Base-by-base conservation (phyloP, 2,329 filamentous ascomycete species). In the Exophiala lecanii-corni region DNA sequence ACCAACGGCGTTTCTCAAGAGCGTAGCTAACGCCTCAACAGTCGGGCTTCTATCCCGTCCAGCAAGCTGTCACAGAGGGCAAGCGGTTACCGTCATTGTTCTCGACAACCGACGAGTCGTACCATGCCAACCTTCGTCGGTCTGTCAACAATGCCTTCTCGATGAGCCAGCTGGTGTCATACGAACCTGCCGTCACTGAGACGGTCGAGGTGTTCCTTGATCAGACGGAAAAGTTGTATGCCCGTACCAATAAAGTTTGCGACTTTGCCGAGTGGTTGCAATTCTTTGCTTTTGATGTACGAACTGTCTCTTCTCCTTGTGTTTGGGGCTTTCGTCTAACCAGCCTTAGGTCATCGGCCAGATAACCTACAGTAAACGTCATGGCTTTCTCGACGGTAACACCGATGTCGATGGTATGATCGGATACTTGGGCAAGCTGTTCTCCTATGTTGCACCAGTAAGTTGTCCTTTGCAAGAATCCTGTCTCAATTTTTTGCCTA, bases 21-120 rank as follows among this genome's bases (percentile, higher is more conserved):
- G n/a, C n/a, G n/a, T n/a, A n/a, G n/a, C n/a, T n/a, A n/a, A n/a
- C n/a, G n/a, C n/a, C n/a, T n/a, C n/a, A n/a, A n/a, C 40, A 86
- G 81, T 88, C 84, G 20, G 81, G 86, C 51, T 91, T 91, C 60
- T 91, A 91, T 58, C 77, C 84, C 0, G 83, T 89, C 2, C 86
- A 89, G 59, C 80, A 86, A 62, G 79, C 83, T 0, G 76, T 86
- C 1, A 75, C 80, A 15, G 79, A 83, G 49, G 86, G 86, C 16
- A 73, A 76, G 48, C 73, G 76, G 2, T 72, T 89, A 0, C 77
- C 78, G 23, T 87, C 84, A 2, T 74, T 92, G 13, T 91, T 91
- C 68, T 85, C 81, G 57, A 86, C 84, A 0, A 81, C 77, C 5
- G 79, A 86, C 61, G 85, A 89, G 31, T 33, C 52, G 12, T 89